Evolutionary conservation across 192 early-diverging fungal genomes (phyloP).

Genomic region (Entomortierella lignicola): DNA sequence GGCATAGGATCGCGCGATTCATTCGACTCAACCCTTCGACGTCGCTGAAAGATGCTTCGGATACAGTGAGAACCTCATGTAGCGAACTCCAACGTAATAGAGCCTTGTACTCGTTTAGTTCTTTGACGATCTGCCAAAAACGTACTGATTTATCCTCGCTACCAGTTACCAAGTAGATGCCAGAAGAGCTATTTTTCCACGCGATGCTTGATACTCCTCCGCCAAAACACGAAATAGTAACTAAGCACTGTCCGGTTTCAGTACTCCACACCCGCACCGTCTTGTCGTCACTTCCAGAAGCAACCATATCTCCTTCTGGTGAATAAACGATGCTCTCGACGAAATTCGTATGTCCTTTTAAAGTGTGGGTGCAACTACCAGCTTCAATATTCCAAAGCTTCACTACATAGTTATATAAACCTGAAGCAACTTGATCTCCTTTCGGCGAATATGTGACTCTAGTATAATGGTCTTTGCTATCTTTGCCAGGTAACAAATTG

Average conservation of each 20-base stretch:
- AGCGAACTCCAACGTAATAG: background rate
- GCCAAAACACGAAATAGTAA: background rate
- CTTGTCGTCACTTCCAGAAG: background rate
- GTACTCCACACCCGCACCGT: background rate
- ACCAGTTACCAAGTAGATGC: background rate
- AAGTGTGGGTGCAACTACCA: background rate
- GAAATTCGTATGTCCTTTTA: background rate
- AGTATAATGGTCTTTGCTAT: no score
- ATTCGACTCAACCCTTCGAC: background rate
- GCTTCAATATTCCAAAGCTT: background rate
- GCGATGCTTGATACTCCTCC: background rate
- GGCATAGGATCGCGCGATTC: background rate
- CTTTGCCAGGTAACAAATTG: no score
- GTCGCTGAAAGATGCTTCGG: background rate
- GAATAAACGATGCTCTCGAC: background rate
- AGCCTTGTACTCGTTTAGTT: background rate
- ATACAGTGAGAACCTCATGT: background rate
- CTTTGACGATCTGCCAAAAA: background rate
- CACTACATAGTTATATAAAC: background rate
- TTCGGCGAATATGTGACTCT: background rate
- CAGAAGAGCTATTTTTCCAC: background rate
- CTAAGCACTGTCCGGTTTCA: background rate
- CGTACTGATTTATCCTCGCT: background rate
- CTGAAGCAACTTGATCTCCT: background rate
- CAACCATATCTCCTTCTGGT: background rate